Evolutionary conservation across 2,329 filamentous ascomycete genomes (phyloP), one percentile per base, ranked within the genome.

Genomic region (Lachnellula arida): DNA sequence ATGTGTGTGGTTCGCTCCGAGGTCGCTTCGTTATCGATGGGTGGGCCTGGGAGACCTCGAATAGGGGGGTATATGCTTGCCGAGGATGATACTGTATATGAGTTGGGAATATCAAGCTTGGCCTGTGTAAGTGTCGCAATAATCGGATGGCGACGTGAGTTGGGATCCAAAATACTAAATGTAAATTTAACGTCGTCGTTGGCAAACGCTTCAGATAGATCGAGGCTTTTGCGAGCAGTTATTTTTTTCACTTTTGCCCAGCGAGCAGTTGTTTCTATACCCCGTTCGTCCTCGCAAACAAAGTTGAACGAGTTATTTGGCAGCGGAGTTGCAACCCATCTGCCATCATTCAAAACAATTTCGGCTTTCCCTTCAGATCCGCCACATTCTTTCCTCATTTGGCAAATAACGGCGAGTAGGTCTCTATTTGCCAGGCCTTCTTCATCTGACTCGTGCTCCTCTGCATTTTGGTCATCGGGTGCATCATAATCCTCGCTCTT

Each of bases 91-190:
- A 84, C 74, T 4, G 76, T 81, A 68, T 90, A 92, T 2, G 76
- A 78, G 61, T 92, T 85, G 57, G 84, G 81, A 48, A 93, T 81
- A 49, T 89, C 84, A 32, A 93, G 79, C 12, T 78, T 81, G 4
- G 78, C 76, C 12, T 78, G 78, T 3, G 81, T 85, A 46, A 93
- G 76, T 2, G 79, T 82, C 0, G 87, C 89, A 72, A 92, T 80
- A 65, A 92, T 82, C 4, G 89, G 88, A 67, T 93, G 89, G 12
- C 86, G 82, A 35, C 87, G 78, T 8, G 81, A 82, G 47, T 80
- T 79, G 0, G 87, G 82, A 63, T 88, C 82, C 64, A 93, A 85
- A 59, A 90, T 82, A 73, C 87, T 91, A 68, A 93, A 93, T 8
- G 84, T 89, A 74, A 86, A 92, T 67, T 82, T 84, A 55, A 72